A percentile compares a stretch with the other conserved stretches of the same genome.
Evolutionary conservation across 2,329 filamentous ascomycete genomes (phyloP).

Genomic region (Dendryphion nanum): DNA sequence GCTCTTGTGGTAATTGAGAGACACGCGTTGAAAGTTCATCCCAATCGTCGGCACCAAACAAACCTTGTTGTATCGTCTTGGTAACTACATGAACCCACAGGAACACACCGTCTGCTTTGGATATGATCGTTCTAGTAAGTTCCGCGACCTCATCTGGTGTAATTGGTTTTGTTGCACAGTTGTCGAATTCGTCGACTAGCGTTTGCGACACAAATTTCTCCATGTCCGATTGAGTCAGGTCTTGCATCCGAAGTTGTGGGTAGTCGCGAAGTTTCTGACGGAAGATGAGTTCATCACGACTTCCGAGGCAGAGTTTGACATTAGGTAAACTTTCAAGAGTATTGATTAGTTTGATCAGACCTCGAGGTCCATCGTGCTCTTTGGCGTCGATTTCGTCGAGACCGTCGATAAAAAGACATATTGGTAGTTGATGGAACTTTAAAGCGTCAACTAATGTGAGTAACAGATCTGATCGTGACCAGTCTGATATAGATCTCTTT

Average conservation of each 20-base stretch:
- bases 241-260: constrained; percentile 2
- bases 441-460: background rate
- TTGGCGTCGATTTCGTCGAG: constrained; percentile 5
- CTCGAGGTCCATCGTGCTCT: background rate
- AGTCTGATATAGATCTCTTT: background rate
- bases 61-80: background rate
- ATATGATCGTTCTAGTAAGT: background rate
- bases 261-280: background rate
- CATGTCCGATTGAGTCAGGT: constrained; percentile 4
- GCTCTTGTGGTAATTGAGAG: background rate
- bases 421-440: background rate
- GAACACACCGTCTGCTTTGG: constrained; percentile 3
- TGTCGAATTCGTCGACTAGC: background rate
- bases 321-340: background rate
- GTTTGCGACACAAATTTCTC: background rate
- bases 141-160: background rate
- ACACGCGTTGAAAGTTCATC: background rate
- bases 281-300: constrained; percentile 3
- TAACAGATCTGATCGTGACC: constrained; percentile 1
- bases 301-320: constrained; percentile 4
- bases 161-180: no score
- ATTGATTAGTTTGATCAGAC: constrained; percentile 1
- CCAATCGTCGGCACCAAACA: background rate
- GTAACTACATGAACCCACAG: constrained; percentile 2
- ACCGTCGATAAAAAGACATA: constrained; percentile 7